Evolutionary conservation across 2,329 filamentous ascomycete genomes (phyloP).

Genomic region (Rosellinia necatrix): DNA sequence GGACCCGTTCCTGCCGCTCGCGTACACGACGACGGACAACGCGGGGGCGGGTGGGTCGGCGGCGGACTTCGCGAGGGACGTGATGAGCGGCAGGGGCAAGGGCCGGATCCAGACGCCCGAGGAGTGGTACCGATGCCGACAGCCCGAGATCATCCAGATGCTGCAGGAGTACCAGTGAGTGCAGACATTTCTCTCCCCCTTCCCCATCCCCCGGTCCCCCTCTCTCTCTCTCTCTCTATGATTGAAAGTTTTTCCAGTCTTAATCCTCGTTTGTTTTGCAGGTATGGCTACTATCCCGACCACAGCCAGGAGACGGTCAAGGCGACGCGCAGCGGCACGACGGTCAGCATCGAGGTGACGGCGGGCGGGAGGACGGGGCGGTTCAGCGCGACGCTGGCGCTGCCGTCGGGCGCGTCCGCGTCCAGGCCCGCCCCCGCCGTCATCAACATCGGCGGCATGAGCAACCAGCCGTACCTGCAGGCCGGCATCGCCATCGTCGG

Average conservation of each 20-base stretch:
- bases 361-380: slow-evolving; percentile 49
- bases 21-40: slow-evolving; percentile 45
- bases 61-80: slow-evolving; percentile 39
- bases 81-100: slow-evolving; percentile 47
- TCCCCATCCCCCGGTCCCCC: background rate
- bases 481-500: slow-evolving; percentile 55
- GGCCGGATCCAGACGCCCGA: slow-evolving; percentile 50
- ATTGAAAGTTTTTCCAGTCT: background rate
- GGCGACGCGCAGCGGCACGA: slow-evolving; percentile 51
- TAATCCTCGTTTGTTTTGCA: background rate
- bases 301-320: slow-evolving; percentile 52
- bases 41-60: slow-evolving; percentile 36
- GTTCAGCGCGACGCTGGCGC: slow-evolving; percentile 49
- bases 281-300: slow-evolving; percentile 54
- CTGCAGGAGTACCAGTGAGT: slow-evolving; percentile 55
- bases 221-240: background rate
- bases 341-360: slow-evolving; percentile 48
- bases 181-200: too few relatives aligned
- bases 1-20: slow-evolving; percentile 50
- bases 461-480: slow-evolving; percentile 50
- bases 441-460: slow-evolving; percentile 56
- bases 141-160: slow-evolving; percentile 54
- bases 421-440: slow-evolving; percentile 49
- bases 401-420: slow-evolving; percentile 45
- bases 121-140: slow-evolving; percentile 54